A percentile compares a stretch with the other conserved stretches of the same genome.
phyloP scores from a whole-genome alignment of 768 basidiomycete species.

The Serpula lacrymans region DNA sequence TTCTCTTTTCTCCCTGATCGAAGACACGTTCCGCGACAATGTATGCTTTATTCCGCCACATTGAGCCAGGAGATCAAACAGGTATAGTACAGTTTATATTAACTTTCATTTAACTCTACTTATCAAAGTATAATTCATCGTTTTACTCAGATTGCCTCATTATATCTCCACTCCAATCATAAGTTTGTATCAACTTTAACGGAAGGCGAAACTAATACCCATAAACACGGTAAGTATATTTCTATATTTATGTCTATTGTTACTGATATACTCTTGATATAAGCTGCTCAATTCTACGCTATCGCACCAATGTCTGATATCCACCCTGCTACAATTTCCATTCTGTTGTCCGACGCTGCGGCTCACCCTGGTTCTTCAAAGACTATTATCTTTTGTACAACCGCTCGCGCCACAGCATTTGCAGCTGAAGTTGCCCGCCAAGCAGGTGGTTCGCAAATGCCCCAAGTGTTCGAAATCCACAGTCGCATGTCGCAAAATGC shows the following conservation, averaged over 20 bases:
- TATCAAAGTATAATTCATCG: not conserved
- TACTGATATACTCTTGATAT: not conserved
- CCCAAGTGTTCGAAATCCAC: constrained; percentile 53
- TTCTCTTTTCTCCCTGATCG: constrained; percentile 38
- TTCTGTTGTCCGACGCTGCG: constrained; percentile 34
- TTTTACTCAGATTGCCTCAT: constrained; percentile 19
- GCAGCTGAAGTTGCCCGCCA: constrained; percentile 31
- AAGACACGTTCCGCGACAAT: constrained; percentile 54
- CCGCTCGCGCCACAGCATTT: constrained; percentile 54
- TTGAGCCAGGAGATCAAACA: constrained; percentile 65
- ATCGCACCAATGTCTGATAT: constrained; percentile 39
- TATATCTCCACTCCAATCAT: constrained; percentile 24
- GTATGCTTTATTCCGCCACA: constrained; percentile 72
- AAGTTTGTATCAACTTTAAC: constrained; percentile 57
- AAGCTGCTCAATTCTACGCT: constrained; percentile 45
- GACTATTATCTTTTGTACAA: constrained; percentile 65
- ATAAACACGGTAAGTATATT: constrained; percentile 48
- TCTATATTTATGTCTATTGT: not conserved
- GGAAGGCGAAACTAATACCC: constrained; percentile 56
- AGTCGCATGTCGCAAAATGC: constrained; percentile 49
- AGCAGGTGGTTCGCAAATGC: constrained; percentile 27
- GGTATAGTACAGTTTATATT: constrained; percentile 31
- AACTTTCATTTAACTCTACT: no score
- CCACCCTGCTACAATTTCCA: constrained; percentile 38
- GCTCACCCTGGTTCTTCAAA: constrained; percentile 32